Evolutionary conservation across 2,329 filamentous ascomycete genomes (phyloP).

Genomic region (Cryphonectria naterciae): DNA sequence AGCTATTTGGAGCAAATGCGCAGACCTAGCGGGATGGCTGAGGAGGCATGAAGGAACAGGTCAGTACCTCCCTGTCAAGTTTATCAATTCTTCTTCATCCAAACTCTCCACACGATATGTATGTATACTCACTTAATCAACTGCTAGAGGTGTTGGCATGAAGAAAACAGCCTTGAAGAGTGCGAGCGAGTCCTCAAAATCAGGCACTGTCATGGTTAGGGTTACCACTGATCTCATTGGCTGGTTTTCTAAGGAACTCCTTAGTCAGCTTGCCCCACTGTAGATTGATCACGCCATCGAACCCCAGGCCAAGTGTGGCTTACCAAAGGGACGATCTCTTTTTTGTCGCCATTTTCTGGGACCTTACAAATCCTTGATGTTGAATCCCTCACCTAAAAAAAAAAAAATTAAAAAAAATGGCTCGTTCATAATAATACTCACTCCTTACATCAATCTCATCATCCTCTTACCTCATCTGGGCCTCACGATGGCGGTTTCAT

Average conservation of each 20-base stretch:
- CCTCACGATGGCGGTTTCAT: constrained; percentile 19
- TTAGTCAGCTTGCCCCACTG: constrained; percentile 7
- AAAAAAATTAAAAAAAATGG: not conserved
- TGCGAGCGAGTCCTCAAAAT: too few species aligned
- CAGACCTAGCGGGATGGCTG: too few species aligned
- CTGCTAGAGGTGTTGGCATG: not conserved
- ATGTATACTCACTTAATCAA: too few species aligned
- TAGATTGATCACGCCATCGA: constrained; percentile 23
- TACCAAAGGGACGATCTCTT: constrained; percentile 10
- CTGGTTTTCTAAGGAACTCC: fast-evolving
- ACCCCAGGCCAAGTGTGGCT: constrained; percentile 6
- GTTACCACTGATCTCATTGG: not conserved
- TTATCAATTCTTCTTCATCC: too few species aligned
- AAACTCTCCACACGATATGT: too few species aligned
- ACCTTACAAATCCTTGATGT: not conserved
- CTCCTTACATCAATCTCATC: not conserved
- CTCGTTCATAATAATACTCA: not conserved
- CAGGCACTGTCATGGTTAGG: not conserved
- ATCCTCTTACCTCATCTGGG: not conserved
- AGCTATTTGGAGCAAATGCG: too few species aligned
- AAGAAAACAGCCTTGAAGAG: not conserved
- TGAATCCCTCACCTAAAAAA: not conserved
- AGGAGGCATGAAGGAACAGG: too few species aligned
- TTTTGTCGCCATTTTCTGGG: not conserved
- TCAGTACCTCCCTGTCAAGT: too few species aligned